These are phyloP conservation scores for Fusarium sp. DNA, from an alignment of 2,329 filamentous ascomycete genomes.

Conservation along the genomic window DNA sequence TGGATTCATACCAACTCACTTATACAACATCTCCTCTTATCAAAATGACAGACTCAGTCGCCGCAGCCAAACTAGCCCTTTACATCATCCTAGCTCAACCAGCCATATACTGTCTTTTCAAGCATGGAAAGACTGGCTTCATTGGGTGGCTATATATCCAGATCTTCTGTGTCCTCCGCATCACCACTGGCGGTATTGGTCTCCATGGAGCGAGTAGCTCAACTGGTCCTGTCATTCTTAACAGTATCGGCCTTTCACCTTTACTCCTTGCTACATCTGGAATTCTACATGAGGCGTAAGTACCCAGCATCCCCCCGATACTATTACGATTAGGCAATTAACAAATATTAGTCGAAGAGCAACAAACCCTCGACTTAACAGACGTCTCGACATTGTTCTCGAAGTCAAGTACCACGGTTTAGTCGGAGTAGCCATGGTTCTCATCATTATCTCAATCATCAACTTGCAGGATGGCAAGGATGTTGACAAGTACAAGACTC, in stretches of 20 bases:
- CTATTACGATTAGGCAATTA: background rate
- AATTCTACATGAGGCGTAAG: slow-evolving; percentile 20
- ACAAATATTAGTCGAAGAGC: slow-evolving; percentile 3
- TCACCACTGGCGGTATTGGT: slow-evolving; percentile 9
- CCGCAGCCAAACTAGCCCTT: slow-evolving; percentile 10
- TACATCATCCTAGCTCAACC: slow-evolving; percentile 13
- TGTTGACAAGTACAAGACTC: slow-evolving; percentile 3
- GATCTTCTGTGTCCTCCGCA: slow-evolving; percentile 17
- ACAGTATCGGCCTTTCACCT: slow-evolving; percentile 17
- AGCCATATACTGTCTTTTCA: slow-evolving; percentile 17
- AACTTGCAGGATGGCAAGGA: background rate
- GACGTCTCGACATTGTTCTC: slow-evolving; percentile 13
- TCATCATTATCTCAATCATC: slow-evolving; percentile 8
- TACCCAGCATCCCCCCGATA: rapidly evolving
- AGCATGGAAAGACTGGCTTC: slow-evolving; percentile 18
- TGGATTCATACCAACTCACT: background rate
- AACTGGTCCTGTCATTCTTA: slow-evolving; percentile 8
- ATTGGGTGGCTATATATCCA: slow-evolving; percentile 17
- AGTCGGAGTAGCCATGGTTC: slow-evolving; percentile 8
- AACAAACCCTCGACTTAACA: slow-evolving; percentile 13
- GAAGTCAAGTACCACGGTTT: slow-evolving; percentile 16
- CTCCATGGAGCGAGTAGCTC: slow-evolving; percentile 1
- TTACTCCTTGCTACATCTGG: slow-evolving; percentile 11
- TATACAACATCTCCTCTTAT: background rate
- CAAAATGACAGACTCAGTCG: slow-evolving; percentile 13